A percentile compares a stretch with the other conserved stretches of the same genome.
phyloP scores from a whole-genome alignment of 2,329 filamentous ascomycete species.

The Ilyonectria mors-panacis region DNA sequence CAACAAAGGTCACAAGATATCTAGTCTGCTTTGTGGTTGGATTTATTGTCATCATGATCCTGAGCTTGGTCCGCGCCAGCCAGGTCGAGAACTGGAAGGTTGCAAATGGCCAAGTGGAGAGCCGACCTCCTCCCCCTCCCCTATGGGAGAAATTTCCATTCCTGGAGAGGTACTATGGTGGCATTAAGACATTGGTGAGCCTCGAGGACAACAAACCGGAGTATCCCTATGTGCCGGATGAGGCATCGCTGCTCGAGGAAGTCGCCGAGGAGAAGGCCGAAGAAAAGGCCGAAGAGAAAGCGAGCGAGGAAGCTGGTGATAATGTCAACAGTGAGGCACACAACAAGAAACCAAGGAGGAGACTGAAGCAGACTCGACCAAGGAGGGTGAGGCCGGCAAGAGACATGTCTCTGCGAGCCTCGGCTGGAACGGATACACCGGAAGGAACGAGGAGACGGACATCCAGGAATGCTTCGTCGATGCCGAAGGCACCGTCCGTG shows the following conservation, averaged over 20 bases:
- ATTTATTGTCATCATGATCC: constrained; percentile 82
- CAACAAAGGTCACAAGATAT: constrained; percentile 82
- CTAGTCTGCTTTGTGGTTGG: constrained; percentile 81
- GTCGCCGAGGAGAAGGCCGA: constrained; percentile 37
- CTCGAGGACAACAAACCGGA: constrained; percentile 80
- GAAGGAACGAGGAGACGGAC: constrained; percentile 59
- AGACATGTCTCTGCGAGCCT: constrained; percentile 48
- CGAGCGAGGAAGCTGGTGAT: constrained; percentile 30
- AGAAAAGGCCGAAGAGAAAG: constrained; percentile 30
- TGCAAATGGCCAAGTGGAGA: constrained; percentile 64
- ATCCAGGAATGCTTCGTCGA: constrained; percentile 87
- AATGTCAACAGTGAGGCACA: constrained; percentile 36
- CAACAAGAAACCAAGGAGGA: constrained; percentile 24
- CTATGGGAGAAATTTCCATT: constrained; percentile 90
- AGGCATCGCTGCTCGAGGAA: constrained; percentile 55
- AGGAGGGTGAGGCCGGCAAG: constrained; percentile 34
- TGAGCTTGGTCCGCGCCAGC: constrained; percentile 81
- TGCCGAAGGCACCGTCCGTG: constrained; percentile 70
- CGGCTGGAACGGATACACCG: constrained; percentile 54
- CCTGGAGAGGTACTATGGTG: constrained; percentile 90
- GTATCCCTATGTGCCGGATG: constrained; percentile 80
- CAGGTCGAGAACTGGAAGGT: constrained; percentile 76
- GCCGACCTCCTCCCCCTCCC: constrained; percentile 72
- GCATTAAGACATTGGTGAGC: constrained; percentile 79
- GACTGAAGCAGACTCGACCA: constrained; percentile 22